Evolutionary conservation across 2,329 filamentous ascomycete genomes (phyloP).

Genomic region (Bipolaris gigantea): DNA sequence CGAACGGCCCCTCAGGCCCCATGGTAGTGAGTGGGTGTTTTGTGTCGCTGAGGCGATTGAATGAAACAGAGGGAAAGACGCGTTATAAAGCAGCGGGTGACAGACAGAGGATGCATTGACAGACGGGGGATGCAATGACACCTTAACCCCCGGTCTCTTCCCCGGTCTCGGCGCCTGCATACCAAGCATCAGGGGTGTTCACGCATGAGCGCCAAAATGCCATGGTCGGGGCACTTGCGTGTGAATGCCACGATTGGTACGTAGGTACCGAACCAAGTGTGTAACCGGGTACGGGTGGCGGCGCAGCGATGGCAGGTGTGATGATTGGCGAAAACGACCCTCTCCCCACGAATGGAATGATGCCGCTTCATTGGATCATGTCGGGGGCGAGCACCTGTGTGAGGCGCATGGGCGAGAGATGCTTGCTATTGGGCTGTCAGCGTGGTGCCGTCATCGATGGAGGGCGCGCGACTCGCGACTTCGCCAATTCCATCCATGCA

Average conservation of each 20-base stretch:
- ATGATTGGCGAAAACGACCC: neutral
- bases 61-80: neutral
- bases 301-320: neutral
- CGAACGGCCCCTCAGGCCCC: slow-evolving; percentile 11
- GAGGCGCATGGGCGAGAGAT: slow-evolving; percentile 10
- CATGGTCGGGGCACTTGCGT: slow-evolving; percentile 4
- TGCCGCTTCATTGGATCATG: neutral
- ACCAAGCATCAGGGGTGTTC: slow-evolving; percentile 8
- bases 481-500: slow-evolving; percentile 21
- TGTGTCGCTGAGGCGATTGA: neutral
- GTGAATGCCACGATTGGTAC: neutral
- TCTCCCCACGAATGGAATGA: neutral
- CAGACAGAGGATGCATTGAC: neutral
- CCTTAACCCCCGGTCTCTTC: slow-evolving; percentile 3
- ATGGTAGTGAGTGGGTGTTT: slow-evolving; percentile 4
- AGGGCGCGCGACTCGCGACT: slow-evolving; percentile 32
- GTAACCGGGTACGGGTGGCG: too few relatives aligned
- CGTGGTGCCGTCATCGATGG: slow-evolving; percentile 41
- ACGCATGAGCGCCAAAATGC: neutral
- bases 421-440: slow-evolving; percentile 16
- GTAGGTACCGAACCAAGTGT: too few relatives aligned
- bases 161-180: slow-evolving; percentile 6
- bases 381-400: neutral
- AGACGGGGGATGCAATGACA: slow-evolving; percentile 2
- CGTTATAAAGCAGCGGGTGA: neutral